Evolutionary conservation across 192 early-diverging fungal genomes (phyloP).

Genomic region (Coemansia aciculifera): DNA sequence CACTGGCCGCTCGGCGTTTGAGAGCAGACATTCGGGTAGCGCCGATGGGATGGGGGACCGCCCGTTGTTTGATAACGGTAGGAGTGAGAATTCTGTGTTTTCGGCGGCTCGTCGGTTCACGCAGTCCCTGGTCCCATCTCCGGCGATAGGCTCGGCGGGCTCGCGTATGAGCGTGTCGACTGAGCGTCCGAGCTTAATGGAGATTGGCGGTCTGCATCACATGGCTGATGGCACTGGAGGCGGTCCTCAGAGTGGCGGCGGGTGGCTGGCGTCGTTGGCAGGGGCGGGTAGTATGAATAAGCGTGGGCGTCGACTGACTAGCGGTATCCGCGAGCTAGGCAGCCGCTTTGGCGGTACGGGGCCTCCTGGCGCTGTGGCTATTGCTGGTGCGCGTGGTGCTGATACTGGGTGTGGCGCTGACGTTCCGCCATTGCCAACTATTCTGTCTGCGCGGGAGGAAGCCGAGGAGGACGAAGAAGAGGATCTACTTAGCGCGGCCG

Average conservation of each 20-base stretch:
- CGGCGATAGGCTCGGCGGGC: slow-evolving; percentile 2
- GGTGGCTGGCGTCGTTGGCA: slow-evolving; percentile 34
- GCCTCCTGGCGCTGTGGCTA: slow-evolving; percentile 3
- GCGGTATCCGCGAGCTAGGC: slow-evolving; percentile 23
- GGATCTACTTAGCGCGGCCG: neutral
- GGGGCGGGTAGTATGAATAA: neutral
- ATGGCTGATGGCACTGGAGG: neutral
- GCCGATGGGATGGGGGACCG: neutral
- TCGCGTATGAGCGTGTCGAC: slow-evolving; percentile 54
- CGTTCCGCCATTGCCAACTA: slow-evolving; percentile 25
- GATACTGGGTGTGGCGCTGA: slow-evolving; percentile 1
- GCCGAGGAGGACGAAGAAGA: neutral
- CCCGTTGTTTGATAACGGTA: neutral
- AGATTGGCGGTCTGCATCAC: slow-evolving; percentile 20
- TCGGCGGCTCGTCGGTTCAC: slow-evolving; percentile 22
- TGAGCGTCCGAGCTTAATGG: slow-evolving; percentile 49
- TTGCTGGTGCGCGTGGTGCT: slow-evolving; percentile 7
- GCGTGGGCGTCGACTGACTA: slow-evolving; percentile 26
- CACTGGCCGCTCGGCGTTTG: neutral
- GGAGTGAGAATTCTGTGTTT: slow-evolving; percentile 14
- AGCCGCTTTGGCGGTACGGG: slow-evolving; percentile 3
- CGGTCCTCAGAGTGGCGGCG: slow-evolving; percentile 4
- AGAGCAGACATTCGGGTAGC: slow-evolving; percentile 3
- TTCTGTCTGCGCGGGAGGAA: slow-evolving; percentile 36
- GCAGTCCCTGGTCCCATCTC: slow-evolving; percentile 22